These are phyloP conservation scores for Coemansia sp. DNA, from an alignment of 192 early-diverging fungal species.

Conservation along the genomic window DNA sequence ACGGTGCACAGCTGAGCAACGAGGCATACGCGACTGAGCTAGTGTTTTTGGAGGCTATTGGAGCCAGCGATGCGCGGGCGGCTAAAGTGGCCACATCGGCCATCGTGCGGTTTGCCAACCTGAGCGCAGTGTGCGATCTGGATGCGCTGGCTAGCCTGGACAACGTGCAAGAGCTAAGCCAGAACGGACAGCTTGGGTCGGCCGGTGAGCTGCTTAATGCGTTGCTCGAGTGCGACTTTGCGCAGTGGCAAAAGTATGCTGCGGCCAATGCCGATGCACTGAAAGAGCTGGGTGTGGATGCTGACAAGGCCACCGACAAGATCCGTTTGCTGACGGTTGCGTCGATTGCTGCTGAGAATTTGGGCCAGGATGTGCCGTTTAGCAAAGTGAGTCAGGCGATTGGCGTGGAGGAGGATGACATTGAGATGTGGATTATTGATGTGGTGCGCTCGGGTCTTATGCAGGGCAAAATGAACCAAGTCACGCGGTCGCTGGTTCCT, in stretches of 20 bases:
- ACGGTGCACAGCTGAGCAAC: conserved; percentile 22
- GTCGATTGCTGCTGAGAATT: conserved; percentile 66
- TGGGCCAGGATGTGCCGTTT: conserved; percentile 71
- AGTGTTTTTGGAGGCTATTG: conserved; percentile 65
- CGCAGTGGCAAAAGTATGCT: conserved; percentile 52
- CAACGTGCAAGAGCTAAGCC: conserved; percentile 65
- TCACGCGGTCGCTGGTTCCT: conserved; percentile 73
- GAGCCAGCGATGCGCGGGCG: conserved; percentile 32
- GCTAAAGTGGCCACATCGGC: conserved; percentile 62
- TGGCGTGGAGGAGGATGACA: conserved; percentile 71
- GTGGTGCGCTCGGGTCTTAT: conserved; percentile 88
- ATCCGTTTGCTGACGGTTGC: conserved; percentile 85
- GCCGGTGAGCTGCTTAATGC: conserved; percentile 61
- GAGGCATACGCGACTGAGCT: conserved; percentile 49
- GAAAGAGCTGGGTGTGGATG: conserved; percentile 52
- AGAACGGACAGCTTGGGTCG: conserved; percentile 64
- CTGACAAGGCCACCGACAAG: conserved; percentile 67
- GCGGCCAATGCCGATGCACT: conserved; percentile 56
- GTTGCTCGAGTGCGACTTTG: conserved; percentile 33
- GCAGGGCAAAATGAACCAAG: conserved; percentile 94
- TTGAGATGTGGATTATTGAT: conserved; percentile 96
- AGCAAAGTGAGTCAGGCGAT: conserved; percentile 69
- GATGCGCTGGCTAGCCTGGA: conserved; percentile 68
- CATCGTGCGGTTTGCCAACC: conserved; percentile 63
- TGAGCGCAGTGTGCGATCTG: conserved; percentile 72